Base-by-base conservation (phyloP, 495 filamentous ascomycete species). In the Hypoxylon crocopeplum region DNA sequence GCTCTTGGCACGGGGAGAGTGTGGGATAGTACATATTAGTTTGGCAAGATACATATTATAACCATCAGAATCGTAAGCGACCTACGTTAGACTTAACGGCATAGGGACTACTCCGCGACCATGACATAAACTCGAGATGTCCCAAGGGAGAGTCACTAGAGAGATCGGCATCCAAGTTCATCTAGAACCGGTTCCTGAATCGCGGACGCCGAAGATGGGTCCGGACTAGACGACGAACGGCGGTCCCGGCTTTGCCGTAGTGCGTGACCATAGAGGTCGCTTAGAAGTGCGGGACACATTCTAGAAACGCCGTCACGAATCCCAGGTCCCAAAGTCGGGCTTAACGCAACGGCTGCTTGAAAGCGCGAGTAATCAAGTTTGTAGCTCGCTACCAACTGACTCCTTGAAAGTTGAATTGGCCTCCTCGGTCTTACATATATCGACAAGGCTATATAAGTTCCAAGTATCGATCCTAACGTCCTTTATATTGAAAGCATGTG, bases 11-110 rank as follows among this genome's bases (percentile, higher is more conserved):
- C 44, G 42, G 54, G 42, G 60, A 63, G 22, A 41, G 12, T 27
- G 48, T 54, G 60, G 60, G 54, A 64, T 64, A 32, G 22, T 44
- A 53, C n/a, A n/a, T n/a, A n/a, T n/a, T n/a, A n/a, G n/a, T n/a
- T n/a, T n/a, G n/a, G n/a, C n/a, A n/a, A n/a, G n/a, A n/a, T n/a
- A n/a, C n/a, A n/a, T n/a, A n/a, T n/a, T n/a, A n/a, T n/a, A n/a
- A n/a, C n/a, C n/a, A n/a, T n/a, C n/a, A n/a, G n/a, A n/a, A n/a
- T n/a, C n/a, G n/a, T n/a, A n/a, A n/a, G n/a, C n/a, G n/a, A n/a
- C n/a, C n/a, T n/a, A n/a, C n/a, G n/a, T n/a, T n/a, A n/a, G n/a
- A n/a, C n/a, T n/a, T n/a, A n/a, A n/a, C n/a, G n/a, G n/a, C n/a
- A n/a, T n/a, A n/a, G n/a, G n/a, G n/a, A n/a, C 24, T 41, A 25